Conservation (phyloP, 139 green algal species). For the Pleodorina starrii region DNA sequence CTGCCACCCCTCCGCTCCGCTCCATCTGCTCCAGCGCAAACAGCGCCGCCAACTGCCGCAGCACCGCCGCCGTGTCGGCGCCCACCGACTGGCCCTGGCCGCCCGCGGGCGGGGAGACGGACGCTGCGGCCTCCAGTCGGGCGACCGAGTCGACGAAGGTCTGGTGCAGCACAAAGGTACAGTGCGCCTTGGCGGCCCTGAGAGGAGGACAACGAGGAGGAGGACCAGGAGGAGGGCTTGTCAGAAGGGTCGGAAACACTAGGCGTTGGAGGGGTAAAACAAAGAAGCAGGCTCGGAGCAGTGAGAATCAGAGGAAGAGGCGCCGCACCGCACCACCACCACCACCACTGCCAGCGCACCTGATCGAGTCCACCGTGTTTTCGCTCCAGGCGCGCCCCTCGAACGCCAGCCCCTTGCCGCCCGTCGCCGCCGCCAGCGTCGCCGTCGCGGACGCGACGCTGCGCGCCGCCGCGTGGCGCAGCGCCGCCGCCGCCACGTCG, state of each 20-base stretch:
- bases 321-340: no score
- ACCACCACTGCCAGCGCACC: no score
- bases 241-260: no score
- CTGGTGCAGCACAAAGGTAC: slow-evolving; percentile 69
- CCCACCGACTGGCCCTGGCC: slow-evolving; percentile 34
- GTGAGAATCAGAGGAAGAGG: no score
- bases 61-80: slow-evolving; percentile 49
- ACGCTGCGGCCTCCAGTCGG: background rate
- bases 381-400: slow-evolving; percentile 87
- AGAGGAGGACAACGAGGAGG: background rate
- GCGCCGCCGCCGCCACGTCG: slow-evolving; percentile 49
- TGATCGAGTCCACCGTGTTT: slow-evolving; percentile 81
- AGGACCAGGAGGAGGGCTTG: no score
- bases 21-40: slow-evolving; percentile 74
- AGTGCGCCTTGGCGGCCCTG: slow-evolving; percentile 70
- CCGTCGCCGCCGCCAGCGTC: slow-evolving; percentile 53
- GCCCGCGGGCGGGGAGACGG: background rate
- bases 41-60: slow-evolving; percentile 77
- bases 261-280: no score
- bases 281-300: no score
- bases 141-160: slow-evolving; percentile 64
- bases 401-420: slow-evolving; percentile 69
- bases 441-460: slow-evolving; percentile 32
- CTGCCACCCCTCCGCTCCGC: slow-evolving; percentile 64
- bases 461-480: slow-evolving; percentile 65